These are phyloP conservation scores for Brasenia schreberi DNA, from an alignment of 164 flowering plant species.

Conservation along the genomic window DNA sequence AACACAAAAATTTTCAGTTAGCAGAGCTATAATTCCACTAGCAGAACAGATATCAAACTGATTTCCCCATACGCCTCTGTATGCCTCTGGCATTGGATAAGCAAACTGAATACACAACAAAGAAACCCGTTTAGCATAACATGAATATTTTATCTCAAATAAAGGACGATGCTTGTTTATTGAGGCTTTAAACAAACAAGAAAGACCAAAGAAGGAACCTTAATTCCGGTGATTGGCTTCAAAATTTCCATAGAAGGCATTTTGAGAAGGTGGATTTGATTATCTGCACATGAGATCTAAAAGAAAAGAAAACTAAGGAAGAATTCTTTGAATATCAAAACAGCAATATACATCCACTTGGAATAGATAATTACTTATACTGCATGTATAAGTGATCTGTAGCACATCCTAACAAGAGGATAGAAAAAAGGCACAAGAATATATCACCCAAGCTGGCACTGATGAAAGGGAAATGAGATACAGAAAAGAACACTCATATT, in stretches of 20 bases:
- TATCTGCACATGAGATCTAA: constrained; percentile 94
- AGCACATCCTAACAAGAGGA: no score
- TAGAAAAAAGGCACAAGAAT: no score
- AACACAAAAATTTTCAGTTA: constrained; percentile 56
- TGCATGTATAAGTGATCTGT: no score
- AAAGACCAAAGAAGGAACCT: constrained; percentile 30
- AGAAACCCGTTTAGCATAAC: not conserved
- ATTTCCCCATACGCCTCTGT: constrained; percentile 16
- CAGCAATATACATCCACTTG: not conserved
- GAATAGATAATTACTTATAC: no score
- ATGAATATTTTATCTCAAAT: not conserved
- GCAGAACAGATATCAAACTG: constrained; percentile 34
- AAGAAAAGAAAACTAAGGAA: not conserved
- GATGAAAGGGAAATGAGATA: no score
- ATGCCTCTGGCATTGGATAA: constrained; percentile 30
- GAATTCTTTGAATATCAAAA: not conserved
- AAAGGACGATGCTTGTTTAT: not conserved
- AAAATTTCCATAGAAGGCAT: constrained; percentile 74
- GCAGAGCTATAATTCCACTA: constrained; percentile 59
- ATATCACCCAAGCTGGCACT: no score
- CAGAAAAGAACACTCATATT: no score
- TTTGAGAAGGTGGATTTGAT: constrained; percentile 74
- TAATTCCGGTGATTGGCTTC: constrained; percentile 77
- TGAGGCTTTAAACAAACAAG: not conserved
- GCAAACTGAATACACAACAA: constrained; percentile 50